Evolutionary conservation across 495 filamentous ascomycete species (phyloP), one percentile per base, ranked within the genome.

Genomic region (Trichoderma gamsii): DNA sequence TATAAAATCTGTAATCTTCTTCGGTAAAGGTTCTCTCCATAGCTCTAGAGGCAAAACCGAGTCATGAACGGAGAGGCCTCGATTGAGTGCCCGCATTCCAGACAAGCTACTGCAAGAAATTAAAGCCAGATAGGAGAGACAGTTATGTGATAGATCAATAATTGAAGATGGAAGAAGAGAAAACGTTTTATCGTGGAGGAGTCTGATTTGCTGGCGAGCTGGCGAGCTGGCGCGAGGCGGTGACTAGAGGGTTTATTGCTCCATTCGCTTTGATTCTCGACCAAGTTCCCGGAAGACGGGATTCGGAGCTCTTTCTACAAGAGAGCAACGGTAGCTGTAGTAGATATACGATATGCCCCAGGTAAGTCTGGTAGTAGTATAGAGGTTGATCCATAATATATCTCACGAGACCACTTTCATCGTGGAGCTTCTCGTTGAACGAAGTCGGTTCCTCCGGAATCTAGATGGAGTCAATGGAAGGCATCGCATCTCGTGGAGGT

Each of bases 91-190:
- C 51, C n/a, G 51, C 51, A 27, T 13, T 29, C 25, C 7, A 61
- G 56, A 61, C 56, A 61, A 32, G 56, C 56, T 61, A 61, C 56
- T 61, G 56, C 56, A 61, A 27, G 56, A 61, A 61, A 61, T 61
- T 61, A 38, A 6, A 25, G 16, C 23, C 56, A 32, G 25, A 25
- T 21, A 32, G 8, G 32, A 38, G 35, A 38, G 35, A 5, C 3
- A 38, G 35, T 29, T 23, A 61, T 61, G 27, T 61, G 56, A 61
- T 18, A 61, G 23, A 61, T 61, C 56, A 61, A 16, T 1, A 61
- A 18, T 38, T 6, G 35, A 38, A 29, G 29, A 9, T 38, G 35
- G 7, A 7, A 38, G 25, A 13, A 27, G 16, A 61, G 52, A n/a
- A 23, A 61, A 61, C 56, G 56, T 61, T 61, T 32, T 61, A 8